A percentile compares a stretch with the other conserved stretches of the same genome.
Evolutionary conservation across 177 flowering plant genomes (phyloP).

Genomic region (Tripterygium wilfordii): DNA sequence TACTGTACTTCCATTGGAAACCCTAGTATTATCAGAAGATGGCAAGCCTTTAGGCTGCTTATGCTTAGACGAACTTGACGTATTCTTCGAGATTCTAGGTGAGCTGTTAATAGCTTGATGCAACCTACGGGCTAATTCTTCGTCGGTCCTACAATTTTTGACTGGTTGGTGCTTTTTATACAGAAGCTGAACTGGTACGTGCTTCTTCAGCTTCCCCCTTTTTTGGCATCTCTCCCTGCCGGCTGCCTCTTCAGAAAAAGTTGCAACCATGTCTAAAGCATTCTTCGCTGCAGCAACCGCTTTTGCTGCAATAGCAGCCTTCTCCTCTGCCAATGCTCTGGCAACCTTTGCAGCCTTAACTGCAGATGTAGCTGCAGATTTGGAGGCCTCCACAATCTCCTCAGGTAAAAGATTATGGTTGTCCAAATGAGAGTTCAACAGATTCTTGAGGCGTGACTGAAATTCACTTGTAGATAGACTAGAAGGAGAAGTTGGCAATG

Average conservation of each 20-base stretch:
- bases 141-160: slow-evolving; percentile 46
- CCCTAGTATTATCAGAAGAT: slow-evolving; percentile 22
- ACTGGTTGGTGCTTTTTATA: slow-evolving; percentile 42
- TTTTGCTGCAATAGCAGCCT: slow-evolving; percentile 69
- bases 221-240: slow-evolving; percentile 29
- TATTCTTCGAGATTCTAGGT: slow-evolving; percentile 56
- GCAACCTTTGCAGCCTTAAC: slow-evolving; percentile 65
- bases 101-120: slow-evolving; percentile 82
- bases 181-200: slow-evolving; percentile 62
- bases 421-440: slow-evolving; percentile 29
- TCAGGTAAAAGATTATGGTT: slow-evolving; percentile 39
- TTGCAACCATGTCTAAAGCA: slow-evolving; percentile 66
- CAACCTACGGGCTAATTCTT: slow-evolving; percentile 75
- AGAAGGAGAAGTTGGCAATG: slow-evolving; percentile 1
- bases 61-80: slow-evolving; percentile 34
- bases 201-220: slow-evolving; percentile 69
- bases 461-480: slow-evolving; percentile 32
- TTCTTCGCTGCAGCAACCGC: slow-evolving; percentile 83
- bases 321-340: slow-evolving; percentile 74
- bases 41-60: slow-evolving; percentile 38
- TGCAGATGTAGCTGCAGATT: slow-evolving; percentile 61
- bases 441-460: slow-evolving; percentile 28
- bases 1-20: slow-evolving; percentile 19
- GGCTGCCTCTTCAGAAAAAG: slow-evolving; percentile 33
- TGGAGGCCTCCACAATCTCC: slow-evolving; percentile 67